Conservation (phyloP, 257 asterid species). For the Forsythia viridissima region DNA sequence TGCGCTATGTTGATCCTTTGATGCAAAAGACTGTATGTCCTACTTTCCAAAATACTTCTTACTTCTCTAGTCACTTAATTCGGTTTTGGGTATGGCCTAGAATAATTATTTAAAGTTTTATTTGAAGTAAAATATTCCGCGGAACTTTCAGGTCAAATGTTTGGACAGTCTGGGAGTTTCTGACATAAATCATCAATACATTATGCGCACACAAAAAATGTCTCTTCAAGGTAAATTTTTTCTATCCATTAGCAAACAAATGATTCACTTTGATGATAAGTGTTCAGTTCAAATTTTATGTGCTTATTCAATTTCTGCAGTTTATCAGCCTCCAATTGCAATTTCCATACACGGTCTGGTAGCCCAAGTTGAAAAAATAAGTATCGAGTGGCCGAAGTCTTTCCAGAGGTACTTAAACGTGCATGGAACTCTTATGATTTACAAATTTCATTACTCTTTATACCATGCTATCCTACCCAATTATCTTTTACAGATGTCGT, state of each 20-base stretch:
- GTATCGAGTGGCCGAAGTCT: conserved; percentile 94
- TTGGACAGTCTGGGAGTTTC: conserved; percentile 72
- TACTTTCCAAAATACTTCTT: background rate
- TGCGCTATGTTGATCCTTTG: conserved; percentile 82
- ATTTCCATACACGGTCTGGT: conserved; percentile 63
- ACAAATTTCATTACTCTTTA: background rate
- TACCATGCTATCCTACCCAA: conserved; percentile 20
- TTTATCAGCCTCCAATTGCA: conserved; percentile 85
- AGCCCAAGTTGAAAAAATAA: conserved; percentile 77
- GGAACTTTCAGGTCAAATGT: conserved; percentile 67
- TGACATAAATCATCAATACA: conserved; percentile 63
- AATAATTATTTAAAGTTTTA: conserved; percentile 10
- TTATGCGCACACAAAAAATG: conserved; percentile 85
- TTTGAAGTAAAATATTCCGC: background rate
- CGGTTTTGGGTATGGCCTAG: conserved; percentile 4
- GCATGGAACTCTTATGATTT: conserved; percentile 19
- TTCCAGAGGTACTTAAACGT: conserved; percentile 63
- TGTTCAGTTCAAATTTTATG: conserved; percentile 22
- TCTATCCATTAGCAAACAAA: conserved; percentile 24
- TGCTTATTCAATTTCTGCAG: conserved; percentile 46
- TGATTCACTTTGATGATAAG: conserved; percentile 10
- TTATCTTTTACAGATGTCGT: conserved; percentile 53
- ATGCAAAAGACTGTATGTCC: conserved; percentile 90
- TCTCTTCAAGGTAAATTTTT: conserved; percentile 67
- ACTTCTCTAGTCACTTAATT: background rate